Conservation (phyloP, 495 filamentous ascomycete genomes). For the Aspergillus hancockii region DNA sequence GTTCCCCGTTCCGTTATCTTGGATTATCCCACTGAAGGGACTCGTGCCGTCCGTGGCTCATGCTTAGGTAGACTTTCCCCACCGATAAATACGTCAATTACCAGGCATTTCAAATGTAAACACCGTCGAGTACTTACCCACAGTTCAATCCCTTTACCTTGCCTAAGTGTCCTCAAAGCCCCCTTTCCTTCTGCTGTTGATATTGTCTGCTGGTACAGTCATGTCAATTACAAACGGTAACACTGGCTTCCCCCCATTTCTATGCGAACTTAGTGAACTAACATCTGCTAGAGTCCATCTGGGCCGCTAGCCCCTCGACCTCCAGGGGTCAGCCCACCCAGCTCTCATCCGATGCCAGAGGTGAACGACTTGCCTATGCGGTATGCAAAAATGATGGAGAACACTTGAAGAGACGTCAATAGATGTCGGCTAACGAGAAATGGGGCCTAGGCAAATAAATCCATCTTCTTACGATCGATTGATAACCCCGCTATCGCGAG, state of each 20-base stretch:
- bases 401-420: background rate
- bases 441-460: conserved; percentile 80
- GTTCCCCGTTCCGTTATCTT: background rate
- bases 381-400: conserved; percentile 50
- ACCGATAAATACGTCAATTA: conserved; percentile 27
- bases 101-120: conserved; percentile 18
- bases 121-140: conserved; percentile 13
- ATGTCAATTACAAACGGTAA: conserved; percentile 52
- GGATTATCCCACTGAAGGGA: no score
- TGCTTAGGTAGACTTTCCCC: background rate
- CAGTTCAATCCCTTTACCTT: no score
- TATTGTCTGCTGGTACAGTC: conserved; percentile 15
- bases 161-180: conserved; percentile 7
- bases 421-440: conserved; percentile 16
- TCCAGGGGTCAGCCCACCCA: conserved; percentile 86
- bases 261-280: conserved; percentile 1
- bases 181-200: conserved; percentile 12
- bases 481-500: conserved; percentile 79
- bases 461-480: conserved; percentile 89
- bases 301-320: conserved; percentile 78
- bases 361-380: conserved; percentile 90
- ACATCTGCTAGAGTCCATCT: conserved; percentile 58
- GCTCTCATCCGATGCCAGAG: conserved; percentile 86
- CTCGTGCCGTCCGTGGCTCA: background rate
- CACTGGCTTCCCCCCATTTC: background rate